Base-by-base conservation (phyloP, 805 yeast genomes). In the Tetrapisispora phaffii region DNA sequence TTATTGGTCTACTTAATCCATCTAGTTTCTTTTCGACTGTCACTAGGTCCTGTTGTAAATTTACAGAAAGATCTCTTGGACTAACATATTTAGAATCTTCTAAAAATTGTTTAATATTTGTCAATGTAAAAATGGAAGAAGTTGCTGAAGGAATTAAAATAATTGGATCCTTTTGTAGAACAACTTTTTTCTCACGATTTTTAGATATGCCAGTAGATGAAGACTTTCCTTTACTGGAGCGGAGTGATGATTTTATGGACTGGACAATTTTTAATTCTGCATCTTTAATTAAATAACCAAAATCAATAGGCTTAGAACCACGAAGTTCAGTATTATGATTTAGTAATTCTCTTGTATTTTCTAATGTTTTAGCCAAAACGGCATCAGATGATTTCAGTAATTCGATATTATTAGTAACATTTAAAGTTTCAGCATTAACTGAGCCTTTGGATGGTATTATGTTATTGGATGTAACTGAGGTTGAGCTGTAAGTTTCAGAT, bases 61-160 rank as follows among this genome's bases (percentile, higher is more conserved):
- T 60, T 23, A 62, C 65, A 20, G 65, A 63, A 29, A 65, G 55
- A 15, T 70, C 72, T 12, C 65, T 57, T 4, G 71, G 83, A 52
- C 74, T 81, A 41, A 75, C 71, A 52, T 77, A 85, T 28, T 64
- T 66, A 4, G 96, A 94, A 12, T 79, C 73, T 61, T 85, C 87
- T 52, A 93, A 65, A 53, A 85, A 84, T 42, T 73, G 70, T 63
- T 80, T 79, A 39, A 80, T 76, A 56, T 84, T 83, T 26, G 73
- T 58, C 73, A 82, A 72, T 8, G 82, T 78, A 41, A 85, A 54
- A 21, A 85, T 65, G 0, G 89, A 75, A 4, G 90, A 80, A 0
- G 93, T 85, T 8, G 93, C 80, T 4, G 95, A 90, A 13, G 93
- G 82, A 24, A 85, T 68, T 36, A 85, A 63, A 46, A 85, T 82